Conservation (phyloP, 1,139 yeast genomes). For the Blastobotrys niveus region DNA sequence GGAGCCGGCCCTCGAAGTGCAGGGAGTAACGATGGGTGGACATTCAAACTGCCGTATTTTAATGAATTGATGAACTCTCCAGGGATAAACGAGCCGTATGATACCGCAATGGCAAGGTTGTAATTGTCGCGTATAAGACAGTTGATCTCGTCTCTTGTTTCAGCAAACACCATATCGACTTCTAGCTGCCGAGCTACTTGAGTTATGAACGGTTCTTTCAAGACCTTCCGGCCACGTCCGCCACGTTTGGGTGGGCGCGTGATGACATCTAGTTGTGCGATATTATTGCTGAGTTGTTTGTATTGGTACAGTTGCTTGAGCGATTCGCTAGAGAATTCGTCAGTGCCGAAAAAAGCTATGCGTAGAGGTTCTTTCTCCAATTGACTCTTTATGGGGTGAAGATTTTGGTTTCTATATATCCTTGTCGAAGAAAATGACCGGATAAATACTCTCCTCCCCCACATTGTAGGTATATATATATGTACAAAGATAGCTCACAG, state of each 20-base stretch:
- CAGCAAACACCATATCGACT: constrained; percentile 52
- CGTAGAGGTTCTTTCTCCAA: constrained; percentile 26
- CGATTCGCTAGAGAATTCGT: constrained; percentile 60
- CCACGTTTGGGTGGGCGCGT: constrained; percentile 62
- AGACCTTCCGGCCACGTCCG: constrained; percentile 55
- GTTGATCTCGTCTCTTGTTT: constrained; percentile 49
- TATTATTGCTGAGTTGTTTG: constrained; percentile 27
- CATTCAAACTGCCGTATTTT: constrained; percentile 69
- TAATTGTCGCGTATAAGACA: constrained; percentile 36
- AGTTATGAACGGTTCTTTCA: constrained; percentile 55
- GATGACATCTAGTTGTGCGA: constrained; percentile 53
- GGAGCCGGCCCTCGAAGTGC: constrained; percentile 87
- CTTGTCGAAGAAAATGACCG: no score
- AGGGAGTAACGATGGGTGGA: constrained; percentile 90
- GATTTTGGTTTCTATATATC: no score
- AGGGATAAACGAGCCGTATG: constrained; percentile 82
- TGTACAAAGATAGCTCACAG: no score
- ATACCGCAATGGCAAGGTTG: constrained; percentile 77
- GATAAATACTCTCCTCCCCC: no score
- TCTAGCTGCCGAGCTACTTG: constrained; percentile 35
- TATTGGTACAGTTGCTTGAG: constrained; percentile 43
- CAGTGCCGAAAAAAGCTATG: constrained; percentile 79
- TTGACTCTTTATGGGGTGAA: no score
- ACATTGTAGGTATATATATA: no score
- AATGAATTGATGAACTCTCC: constrained; percentile 44